Conservation (phyloP, 176 grass and related monocot genomes). For the Coix lacrymajobi region DNA sequence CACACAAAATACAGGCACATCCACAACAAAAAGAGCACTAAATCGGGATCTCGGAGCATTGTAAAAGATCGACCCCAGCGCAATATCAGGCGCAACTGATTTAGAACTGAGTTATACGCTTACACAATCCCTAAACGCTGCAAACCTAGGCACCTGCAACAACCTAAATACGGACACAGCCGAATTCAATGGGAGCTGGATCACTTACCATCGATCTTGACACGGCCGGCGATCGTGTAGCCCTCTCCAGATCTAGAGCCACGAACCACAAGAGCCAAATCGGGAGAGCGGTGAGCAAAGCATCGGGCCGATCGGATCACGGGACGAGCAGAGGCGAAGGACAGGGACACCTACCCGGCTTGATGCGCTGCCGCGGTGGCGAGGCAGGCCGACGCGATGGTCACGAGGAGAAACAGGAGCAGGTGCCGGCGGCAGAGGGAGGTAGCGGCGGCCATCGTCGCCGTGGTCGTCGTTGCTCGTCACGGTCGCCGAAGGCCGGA, state of each 20-base stretch:
- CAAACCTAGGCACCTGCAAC: not conserved
- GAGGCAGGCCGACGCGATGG: slow-evolving; percentile 14
- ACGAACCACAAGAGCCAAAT: not conserved
- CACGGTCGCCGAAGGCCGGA: not conserved
- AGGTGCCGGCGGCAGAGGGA: not conserved
- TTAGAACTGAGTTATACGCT: not conserved
- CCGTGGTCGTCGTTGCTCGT: slow-evolving; percentile 17
- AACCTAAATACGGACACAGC: not conserved
- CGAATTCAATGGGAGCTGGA: not conserved
- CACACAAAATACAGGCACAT: not conserved
- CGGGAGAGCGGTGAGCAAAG: not conserved
- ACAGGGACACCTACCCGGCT: slow-evolving; percentile 20
- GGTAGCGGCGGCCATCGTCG: slow-evolving; percentile 29
- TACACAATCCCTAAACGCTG: not conserved
- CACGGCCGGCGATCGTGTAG: slow-evolving; percentile 64
- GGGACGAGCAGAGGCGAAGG: not conserved
- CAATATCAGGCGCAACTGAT: not conserved
- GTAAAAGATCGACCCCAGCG: not conserved
- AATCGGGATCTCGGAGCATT: not conserved
- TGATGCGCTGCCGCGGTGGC: slow-evolving; percentile 6
- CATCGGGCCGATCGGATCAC: slow-evolving; percentile 20
- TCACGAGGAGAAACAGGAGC: not conserved
- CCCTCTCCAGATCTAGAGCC: slow-evolving; percentile 59
- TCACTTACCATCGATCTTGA: slow-evolving; percentile 74
- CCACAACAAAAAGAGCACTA: not conserved